Evolutionary conservation across 768 basidiomycete genomes (phyloP), one percentile per base, ranked within the genome.

Genomic region (Amanita brunnescens): DNA sequence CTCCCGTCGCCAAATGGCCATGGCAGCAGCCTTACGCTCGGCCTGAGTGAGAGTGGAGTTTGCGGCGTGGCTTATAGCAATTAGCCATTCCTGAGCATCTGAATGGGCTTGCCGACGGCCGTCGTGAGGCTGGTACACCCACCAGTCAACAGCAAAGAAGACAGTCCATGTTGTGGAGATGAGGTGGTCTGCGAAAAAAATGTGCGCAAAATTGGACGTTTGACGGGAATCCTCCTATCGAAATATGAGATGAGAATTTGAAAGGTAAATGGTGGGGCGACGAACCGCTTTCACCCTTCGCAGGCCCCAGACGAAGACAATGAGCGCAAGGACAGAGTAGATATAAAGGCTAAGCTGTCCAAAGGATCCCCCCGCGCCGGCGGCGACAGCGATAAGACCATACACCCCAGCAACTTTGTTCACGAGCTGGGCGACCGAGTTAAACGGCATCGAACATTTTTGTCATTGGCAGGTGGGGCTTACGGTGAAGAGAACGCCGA

Each of bases 391-490:
- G 53, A 99, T 84, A 52, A 99, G 79, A 50, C 96, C 96, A 64
- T 98, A 99, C 7, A 97, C 80, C 46, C 96, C 95, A 16, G 96
- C 94, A 45, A 94, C 95, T 70, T 99, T 99, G 78, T 99, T 99
- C 57, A 99, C 73, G 48, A 92, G 70, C 88, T 89, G 34, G 58
- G 55, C 3, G 41, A 42, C 35, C 18, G 33, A 24, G 29, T n/a
- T 49, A 8, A 52, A 29, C 52, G 35, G 40, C 38, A 21, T 23
- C 24, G 16, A 32, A 38, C 47, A n/a, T 21, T 3, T 29, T 10
- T 7, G 41, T 35, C 26, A 14, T 18, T 10, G 33, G 14, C 14
- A 32, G 39, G 42, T 45, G 38, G 32, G 24, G 76, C 88, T 56
- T 57, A 96, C 89, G 10, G 88, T 90, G 59, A 99, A 97, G 43